Conservation (phyloP, 352 stramenopile genomes). For the Phytopythium mirpurense region DNA sequence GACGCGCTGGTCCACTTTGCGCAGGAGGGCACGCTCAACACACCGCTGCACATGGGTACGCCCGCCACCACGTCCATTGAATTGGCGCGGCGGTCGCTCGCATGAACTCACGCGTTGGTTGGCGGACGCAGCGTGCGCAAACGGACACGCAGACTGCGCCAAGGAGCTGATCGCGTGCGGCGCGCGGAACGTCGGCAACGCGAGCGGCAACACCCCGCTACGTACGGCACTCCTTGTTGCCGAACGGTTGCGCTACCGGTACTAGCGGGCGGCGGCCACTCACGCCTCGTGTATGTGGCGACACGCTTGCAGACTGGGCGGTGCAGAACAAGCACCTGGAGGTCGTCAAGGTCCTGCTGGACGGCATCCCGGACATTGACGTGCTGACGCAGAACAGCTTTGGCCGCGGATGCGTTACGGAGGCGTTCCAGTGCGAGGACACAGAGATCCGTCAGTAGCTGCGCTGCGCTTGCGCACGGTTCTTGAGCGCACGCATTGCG, state of each 20-base stretch:
- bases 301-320: slow-evolving; percentile 86
- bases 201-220: slow-evolving; percentile 70
- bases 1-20: slow-evolving; percentile 61
- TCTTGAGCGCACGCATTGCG: not conserved
- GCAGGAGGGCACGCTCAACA: slow-evolving; percentile 72
- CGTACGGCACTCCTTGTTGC: slow-evolving; percentile 31
- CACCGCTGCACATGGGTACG: slow-evolving; percentile 81
- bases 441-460: slow-evolving; percentile 66
- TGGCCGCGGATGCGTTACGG: slow-evolving; percentile 72
- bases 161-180: slow-evolving; percentile 49
- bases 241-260: not conserved
- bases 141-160: slow-evolving; percentile 63
- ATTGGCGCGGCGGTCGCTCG: not conserved
- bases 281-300: no score
- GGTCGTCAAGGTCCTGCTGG: slow-evolving; percentile 70
- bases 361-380: slow-evolving; percentile 63
- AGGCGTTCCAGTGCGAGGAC: slow-evolving; percentile 82
- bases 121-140: slow-evolving; percentile 53
- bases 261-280: no score
- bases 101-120: not conserved
- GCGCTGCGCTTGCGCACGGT: not conserved
- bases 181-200: slow-evolving; percentile 57
- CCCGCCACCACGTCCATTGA: not conserved
- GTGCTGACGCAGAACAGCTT: slow-evolving; percentile 82
- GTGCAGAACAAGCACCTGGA: slow-evolving; percentile 85